Evolutionary conservation across 1,284 basidiomycete species (phyloP).

Genomic region (Pterulicium gracile): DNA sequence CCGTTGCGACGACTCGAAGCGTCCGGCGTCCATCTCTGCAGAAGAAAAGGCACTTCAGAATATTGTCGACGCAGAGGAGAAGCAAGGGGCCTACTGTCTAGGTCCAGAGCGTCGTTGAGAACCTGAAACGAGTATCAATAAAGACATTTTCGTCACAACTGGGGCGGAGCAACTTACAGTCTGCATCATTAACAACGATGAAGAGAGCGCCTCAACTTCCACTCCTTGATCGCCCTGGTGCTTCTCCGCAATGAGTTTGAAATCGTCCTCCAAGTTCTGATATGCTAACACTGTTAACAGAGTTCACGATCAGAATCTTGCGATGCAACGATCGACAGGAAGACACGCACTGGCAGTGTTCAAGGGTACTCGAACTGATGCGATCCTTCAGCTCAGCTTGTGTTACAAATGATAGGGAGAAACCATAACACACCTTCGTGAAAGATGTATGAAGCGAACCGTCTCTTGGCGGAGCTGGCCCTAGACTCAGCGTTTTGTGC

Average conservation of each 20-base stretch:
- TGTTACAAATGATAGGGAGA: not conserved
- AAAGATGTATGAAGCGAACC: constrained; percentile 20
- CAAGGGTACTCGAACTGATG: constrained; percentile 35
- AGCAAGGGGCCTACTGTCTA: constrained; percentile 15
- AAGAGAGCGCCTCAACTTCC: not conserved
- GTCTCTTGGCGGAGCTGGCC: constrained; percentile 19
- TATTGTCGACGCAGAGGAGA: not conserved
- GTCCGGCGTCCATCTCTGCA: constrained; percentile 23
- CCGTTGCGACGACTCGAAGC: constrained; percentile 25
- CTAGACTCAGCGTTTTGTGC: constrained; percentile 40
- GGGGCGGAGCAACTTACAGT: constrained; percentile 15
- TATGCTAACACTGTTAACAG: not conserved
- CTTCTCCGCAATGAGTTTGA: not conserved
- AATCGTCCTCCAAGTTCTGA: constrained; percentile 1
- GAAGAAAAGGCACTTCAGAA: not conserved
- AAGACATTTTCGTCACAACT: constrained; percentile 30
- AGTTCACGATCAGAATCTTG: not conserved
- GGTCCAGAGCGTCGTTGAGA: constrained; percentile 40
- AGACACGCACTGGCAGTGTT: constrained; percentile 34
- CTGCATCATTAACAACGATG: not conserved
- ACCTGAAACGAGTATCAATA: constrained; percentile 38
- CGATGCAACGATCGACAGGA: not conserved
- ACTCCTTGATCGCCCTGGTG: not conserved
- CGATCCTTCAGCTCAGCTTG: too few species aligned
- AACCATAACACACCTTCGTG: constrained; percentile 14